Base-by-base conservation (phyloP, 2,329 filamentous ascomycete genomes). In the Cladosporium sp. region DNA sequence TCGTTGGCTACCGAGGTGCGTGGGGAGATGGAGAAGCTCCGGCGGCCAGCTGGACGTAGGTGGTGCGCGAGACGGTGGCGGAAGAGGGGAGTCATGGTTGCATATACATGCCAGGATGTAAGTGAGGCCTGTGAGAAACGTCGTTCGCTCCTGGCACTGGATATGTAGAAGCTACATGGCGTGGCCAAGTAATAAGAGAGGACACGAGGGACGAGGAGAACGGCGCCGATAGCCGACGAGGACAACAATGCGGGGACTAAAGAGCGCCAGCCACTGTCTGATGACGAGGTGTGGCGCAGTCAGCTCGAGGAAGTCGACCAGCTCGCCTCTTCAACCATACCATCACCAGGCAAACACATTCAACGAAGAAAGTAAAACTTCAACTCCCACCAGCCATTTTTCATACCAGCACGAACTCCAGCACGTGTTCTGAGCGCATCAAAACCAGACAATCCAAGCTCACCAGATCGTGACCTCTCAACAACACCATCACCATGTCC, bases 1-100 rank as follows among this genome's bases (percentile, higher is more conserved):
- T 83, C 80, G 61, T 74, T 72, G 24, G 58, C 55, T 36, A 65
- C 54, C 49, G 66, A 68, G 32, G 69, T 61, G 66, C 68, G 68
- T 15, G 63, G 65, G 4, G 74, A 68, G 57, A 51, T 68, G 18
- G 74, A 69, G 65, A 76, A 77, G 68, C 55, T 38, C 32, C 64
- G 64, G 11, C 64, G 64, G 57, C 32, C 64, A 44, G 64, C 64
- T 34, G 54, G 57, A 54, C 64, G 64, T 15, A 65, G 55, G 32
- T 34, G 41, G 24, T 60, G 41, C 21, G 55, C 8, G 36, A 64
- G 51, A 24, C 61, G 61, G 51, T 64, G 34, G 38, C 61, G 61
- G 26, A 57, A 32, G 36, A 64, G 61, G 24, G 36, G 34, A 32
- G 51, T 57, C 61, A 64, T 64, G 61, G 61, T 47, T 47, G 18